Conservation (phyloP, 352 stramenopile species). For the Phytophthora pini region DNA sequence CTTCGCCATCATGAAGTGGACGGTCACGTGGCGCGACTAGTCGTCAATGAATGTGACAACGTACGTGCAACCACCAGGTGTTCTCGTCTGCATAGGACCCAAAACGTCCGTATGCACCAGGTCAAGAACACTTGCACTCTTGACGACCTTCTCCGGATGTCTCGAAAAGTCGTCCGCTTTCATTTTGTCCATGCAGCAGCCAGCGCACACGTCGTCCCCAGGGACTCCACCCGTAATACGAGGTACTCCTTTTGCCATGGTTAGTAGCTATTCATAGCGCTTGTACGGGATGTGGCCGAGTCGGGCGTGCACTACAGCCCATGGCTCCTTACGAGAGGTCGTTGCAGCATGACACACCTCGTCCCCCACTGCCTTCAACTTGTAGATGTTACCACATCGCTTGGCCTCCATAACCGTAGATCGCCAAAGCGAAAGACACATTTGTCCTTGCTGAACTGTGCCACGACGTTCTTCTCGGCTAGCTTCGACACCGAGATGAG, state of each 20-base stretch:
- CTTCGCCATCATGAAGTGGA: no score
- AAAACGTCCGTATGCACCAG: not conserved
- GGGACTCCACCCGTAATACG: not conserved
- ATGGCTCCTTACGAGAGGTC: not conserved
- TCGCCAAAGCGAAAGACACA: no score
- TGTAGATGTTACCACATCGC: no score
- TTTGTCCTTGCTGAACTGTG: no score
- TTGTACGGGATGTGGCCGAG: slow-evolving; percentile 17
- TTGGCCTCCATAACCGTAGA: no score
- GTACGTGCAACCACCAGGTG: not conserved
- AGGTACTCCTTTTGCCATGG: slow-evolving; percentile 4
- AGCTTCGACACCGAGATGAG: no score
- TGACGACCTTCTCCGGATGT: not conserved
- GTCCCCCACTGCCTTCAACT: not conserved
- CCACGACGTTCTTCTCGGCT: no score
- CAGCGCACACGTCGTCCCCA: not conserved
- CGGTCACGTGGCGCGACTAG: not conserved
- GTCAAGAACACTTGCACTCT: not conserved
- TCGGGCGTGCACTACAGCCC: slow-evolving; percentile 3
- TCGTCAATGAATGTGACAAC: not conserved
- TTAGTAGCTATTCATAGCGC: slow-evolving; percentile 7
- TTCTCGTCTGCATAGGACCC: not conserved
- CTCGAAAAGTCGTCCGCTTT: not conserved
- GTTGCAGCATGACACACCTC: not conserved
- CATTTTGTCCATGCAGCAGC: not conserved